These are phyloP conservation scores for Saitozyma sp. DNA, from an alignment of 768 basidiomycete species.

Conservation along the genomic window DNA sequence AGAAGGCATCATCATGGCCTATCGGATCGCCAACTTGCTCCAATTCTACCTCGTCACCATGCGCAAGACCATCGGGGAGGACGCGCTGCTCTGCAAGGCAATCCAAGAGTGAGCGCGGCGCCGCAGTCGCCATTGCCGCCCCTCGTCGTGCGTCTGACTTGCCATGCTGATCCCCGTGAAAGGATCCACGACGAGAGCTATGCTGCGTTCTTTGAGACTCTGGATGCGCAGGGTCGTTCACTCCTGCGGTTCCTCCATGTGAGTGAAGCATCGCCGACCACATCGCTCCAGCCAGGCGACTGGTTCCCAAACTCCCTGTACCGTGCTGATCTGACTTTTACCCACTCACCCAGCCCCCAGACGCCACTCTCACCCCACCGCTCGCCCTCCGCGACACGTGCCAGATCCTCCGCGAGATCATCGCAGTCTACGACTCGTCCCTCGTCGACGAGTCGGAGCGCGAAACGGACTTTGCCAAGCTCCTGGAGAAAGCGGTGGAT, in stretches of 20 bases:
- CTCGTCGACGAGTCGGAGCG: conserved; percentile 67
- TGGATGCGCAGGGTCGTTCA: conserved; percentile 76
- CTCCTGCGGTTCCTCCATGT: conserved; percentile 58
- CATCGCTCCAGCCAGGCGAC: background rate
- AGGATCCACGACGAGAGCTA: conserved; percentile 81
- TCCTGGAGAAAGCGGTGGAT: conserved; percentile 80
- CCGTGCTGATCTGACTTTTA: background rate
- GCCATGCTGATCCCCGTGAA: conserved; percentile 5
- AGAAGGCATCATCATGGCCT: conserved; percentile 86
- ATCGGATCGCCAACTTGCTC: conserved; percentile 89
- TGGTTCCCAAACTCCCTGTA: background rate
- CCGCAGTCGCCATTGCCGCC: background rate
- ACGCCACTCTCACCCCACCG: conserved; percentile 75
- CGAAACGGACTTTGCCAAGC: conserved; percentile 63
- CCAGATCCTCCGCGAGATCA: conserved; percentile 81
- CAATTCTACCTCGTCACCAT: conserved; percentile 94
- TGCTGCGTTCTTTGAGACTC: conserved; percentile 81
- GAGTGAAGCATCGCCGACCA: conserved; percentile 16
- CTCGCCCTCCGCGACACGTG: conserved; percentile 75
- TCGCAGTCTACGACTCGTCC: conserved; percentile 83
- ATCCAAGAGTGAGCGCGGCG: conserved; percentile 68
- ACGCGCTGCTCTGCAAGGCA: conserved; percentile 72
- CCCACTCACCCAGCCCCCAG: conserved; percentile 49
- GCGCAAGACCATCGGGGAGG: conserved; percentile 83
- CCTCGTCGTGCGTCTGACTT: background rate